Evolutionary conservation across 164 flowering plant genomes (phyloP).

Genomic region (Vitis cinerea): DNA sequence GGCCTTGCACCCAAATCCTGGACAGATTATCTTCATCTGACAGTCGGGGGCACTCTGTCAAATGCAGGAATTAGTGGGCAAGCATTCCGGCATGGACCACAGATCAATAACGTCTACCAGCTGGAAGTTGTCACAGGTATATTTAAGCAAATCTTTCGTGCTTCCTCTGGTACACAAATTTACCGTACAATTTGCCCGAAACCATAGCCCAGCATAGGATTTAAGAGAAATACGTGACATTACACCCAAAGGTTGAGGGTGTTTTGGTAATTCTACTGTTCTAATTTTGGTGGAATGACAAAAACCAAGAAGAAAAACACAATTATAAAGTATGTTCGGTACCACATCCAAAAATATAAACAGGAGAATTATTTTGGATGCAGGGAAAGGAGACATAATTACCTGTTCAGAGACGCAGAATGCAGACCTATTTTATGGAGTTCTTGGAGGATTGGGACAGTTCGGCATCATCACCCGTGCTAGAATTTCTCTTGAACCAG

Average conservation of each 20-base stretch:
- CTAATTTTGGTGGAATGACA: too few relatives aligned
- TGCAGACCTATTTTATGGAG: conserved; percentile 71
- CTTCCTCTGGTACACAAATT: not conserved
- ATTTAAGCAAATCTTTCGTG: not conserved
- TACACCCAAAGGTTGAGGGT: not conserved
- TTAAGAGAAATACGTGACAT: too few relatives aligned
- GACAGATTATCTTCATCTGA: conserved; percentile 92
- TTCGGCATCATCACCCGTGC: conserved; percentile 92
- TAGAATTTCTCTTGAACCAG: conserved; percentile 74
- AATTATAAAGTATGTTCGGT: not conserved
- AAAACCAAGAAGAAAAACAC: not conserved
- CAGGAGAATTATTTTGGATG: conserved; percentile 2
- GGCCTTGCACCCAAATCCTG: conserved; percentile 93
- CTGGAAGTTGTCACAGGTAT: conserved; percentile 90
- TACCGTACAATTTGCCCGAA: not conserved
- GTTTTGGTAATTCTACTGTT: not conserved
- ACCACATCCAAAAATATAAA: not conserved
- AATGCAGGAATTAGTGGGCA: conserved; percentile 97
- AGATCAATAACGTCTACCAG: conserved; percentile 80
- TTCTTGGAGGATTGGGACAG: conserved; percentile 93
- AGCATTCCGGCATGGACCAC: conserved; percentile 87
- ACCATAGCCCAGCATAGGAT: not conserved
- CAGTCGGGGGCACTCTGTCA: conserved; percentile 90
- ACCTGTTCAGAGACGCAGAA: conserved; percentile 67
- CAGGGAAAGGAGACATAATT: conserved; percentile 87